Evolutionary conservation across 352 stramenopile species (phyloP), one percentile per base, ranked within the genome.

Genomic region (Aphanomyces euteiches): DNA sequence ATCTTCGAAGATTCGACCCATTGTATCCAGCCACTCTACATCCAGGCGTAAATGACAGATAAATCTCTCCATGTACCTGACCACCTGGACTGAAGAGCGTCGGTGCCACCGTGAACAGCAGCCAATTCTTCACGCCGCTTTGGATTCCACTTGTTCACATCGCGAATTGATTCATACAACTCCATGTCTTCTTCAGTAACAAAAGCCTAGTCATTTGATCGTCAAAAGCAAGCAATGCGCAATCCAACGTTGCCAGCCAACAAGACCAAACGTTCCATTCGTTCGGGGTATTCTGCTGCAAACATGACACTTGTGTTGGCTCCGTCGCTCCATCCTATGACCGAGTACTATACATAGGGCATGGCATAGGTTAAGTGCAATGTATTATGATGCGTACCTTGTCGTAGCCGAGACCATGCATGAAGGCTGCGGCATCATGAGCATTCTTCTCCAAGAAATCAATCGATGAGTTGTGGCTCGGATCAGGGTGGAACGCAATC

Each of bases 161-260:
- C 76, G 10, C 78, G 72, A 19, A 80, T 79, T 58, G 78, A 73
- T 40, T 79, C 72, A 69, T 85, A 83, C 38, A 82, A 77, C 21
- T 89, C 84, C 36, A 87, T 28, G 60, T 94, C 87, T 72, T 92
- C 84, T 37, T 87, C 75, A 17, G 82, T 79, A 53, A 92, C 79
- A 64, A 92, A 92, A 13, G 87, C 83, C 85, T 93, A 48, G 28
- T 28, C 28, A 28, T 28, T 28, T 28, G 28, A 28, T 28, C 28
- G 28, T 28, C 28, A 28, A 28, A 28, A 28, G 28, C 0, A 28
- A 2, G 28, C 28, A 28, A 28, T 28, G 28, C 28, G 28, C 28
- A 0, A 8, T 56, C 80, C 48, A 80, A 93, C 86, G 67, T 94
- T 94, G 68, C 85, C 85, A 41, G 90, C 90, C 58, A 93, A 74